Conservation (phyloP, 768 basidiomycete genomes). For the Serendipita indica region DNA sequence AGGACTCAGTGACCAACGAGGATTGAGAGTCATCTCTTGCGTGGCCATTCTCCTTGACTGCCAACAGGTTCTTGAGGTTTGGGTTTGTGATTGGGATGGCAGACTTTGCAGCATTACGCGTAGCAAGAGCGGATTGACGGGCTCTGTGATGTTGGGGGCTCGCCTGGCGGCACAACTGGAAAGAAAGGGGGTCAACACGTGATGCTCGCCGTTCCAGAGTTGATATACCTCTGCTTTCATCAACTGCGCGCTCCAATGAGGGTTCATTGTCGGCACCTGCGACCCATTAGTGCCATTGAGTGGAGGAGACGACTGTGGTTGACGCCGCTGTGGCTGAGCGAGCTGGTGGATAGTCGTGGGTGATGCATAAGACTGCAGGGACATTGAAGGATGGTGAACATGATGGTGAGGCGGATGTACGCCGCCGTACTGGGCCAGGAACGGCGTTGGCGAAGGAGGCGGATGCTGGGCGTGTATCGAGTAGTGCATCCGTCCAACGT, state of each 20-base stretch:
- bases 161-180: constrained; percentile 66
- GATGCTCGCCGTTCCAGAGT: constrained; percentile 10
- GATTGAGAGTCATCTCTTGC: constrained; percentile 21
- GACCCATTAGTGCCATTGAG: constrained; percentile 12
- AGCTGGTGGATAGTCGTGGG: constrained; percentile 69
- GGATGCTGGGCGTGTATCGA: constrained; percentile 39
- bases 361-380: constrained; percentile 39
- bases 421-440: constrained; percentile 18
- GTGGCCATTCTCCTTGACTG: constrained; percentile 21
- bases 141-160: constrained; percentile 89
- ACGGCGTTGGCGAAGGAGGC: constrained; percentile 59
- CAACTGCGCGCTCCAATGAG: constrained; percentile 88
- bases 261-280: constrained; percentile 30
- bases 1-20: constrained; percentile 22
- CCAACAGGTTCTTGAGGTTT: constrained; percentile 44
- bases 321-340: constrained; percentile 34
- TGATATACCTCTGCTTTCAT: constrained; percentile 76
- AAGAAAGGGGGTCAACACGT: constrained; percentile 14
- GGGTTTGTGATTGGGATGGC: constrained; percentile 90
- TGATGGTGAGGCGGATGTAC: constrained; percentile 11
- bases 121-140: constrained; percentile 86
- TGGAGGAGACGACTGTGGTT: constrained; percentile 29
- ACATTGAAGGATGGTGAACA: constrained; percentile 30
- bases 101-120: constrained; percentile 70
- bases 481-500: constrained; percentile 22